Conservation (phyloP, 2,329 filamentous ascomycete species). For the Blastomyces parvus region DNA sequence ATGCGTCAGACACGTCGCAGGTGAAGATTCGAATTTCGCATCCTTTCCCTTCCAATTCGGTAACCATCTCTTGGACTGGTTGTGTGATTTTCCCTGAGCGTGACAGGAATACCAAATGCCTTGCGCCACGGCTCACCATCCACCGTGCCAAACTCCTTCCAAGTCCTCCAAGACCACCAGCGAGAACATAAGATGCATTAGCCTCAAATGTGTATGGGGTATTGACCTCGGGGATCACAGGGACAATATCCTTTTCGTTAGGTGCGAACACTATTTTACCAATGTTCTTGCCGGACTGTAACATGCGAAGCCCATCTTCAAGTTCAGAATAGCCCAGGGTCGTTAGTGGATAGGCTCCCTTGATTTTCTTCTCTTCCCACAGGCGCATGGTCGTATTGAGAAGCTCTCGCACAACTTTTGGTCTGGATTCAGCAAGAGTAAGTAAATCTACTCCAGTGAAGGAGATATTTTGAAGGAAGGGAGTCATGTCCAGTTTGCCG, state of each 20-base stretch:
- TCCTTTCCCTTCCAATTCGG: constrained; percentile 15
- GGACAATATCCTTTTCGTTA: constrained; percentile 12
- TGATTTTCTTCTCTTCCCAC: constrained; percentile 16
- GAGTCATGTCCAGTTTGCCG: constrained; percentile 13
- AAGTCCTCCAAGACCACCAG: constrained; percentile 20
- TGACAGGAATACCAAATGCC: constrained; percentile 25
- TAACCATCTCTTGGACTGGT: constrained; percentile 16
- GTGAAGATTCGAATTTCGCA: constrained; percentile 13
- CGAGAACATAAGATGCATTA: constrained; percentile 19
- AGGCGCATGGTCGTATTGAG: constrained; percentile 13
- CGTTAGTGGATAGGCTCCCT: constrained; percentile 14
- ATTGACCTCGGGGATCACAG: constrained; percentile 14
- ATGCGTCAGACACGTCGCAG: constrained; percentile 21
- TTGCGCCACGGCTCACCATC: constrained; percentile 22
- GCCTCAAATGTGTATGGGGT: constrained; percentile 11
- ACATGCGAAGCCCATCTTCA: constrained; percentile 16
- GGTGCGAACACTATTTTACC: constrained; percentile 19
- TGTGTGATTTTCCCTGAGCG: constrained; percentile 18
- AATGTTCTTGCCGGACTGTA: constrained; percentile 18
- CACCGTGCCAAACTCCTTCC: constrained; percentile 18
- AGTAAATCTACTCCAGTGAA: constrained; percentile 17
- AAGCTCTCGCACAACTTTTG: constrained; percentile 12
- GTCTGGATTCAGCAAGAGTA: constrained; percentile 14
- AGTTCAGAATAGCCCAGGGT: constrained; percentile 15
- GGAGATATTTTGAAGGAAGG: constrained; percentile 16